Evolutionary conservation across 2,329 filamentous ascomycete species (phyloP).

Genomic region (Anisogramma anomala): DNA sequence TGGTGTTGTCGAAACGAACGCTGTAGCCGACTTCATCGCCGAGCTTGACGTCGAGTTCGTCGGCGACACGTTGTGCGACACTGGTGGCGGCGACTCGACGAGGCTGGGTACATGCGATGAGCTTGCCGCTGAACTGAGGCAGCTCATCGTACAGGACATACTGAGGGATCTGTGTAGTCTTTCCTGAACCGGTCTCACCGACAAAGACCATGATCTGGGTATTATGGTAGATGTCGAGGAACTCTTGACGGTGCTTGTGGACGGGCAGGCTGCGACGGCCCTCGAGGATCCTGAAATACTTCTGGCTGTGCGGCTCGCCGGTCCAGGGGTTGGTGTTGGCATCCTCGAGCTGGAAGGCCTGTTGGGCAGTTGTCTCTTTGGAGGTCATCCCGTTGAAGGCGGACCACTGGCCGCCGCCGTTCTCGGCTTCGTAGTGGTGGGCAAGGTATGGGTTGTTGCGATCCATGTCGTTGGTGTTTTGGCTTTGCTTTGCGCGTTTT

Average conservation of each 20-base stretch:
- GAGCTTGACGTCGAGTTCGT: conserved; percentile 87
- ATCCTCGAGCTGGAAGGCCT: conserved; percentile 67
- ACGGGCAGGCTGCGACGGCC: conserved; percentile 78
- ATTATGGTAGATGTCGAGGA: conserved; percentile 82
- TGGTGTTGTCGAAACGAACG: conserved; percentile 97
- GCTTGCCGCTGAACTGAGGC: conserved; percentile 72
- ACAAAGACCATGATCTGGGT: conserved; percentile 97
- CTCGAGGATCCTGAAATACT: conserved; percentile 85
- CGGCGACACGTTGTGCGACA: conserved; percentile 91
- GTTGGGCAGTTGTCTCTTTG: conserved; percentile 66
- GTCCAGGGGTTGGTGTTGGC: conserved; percentile 79
- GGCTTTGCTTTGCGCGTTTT: conserved; percentile 20
- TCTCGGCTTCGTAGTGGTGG: conserved; percentile 57
- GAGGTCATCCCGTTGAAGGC: conserved; percentile 58
- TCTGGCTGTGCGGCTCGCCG: conserved; percentile 59
- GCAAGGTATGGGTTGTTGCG: conserved; percentile 75
- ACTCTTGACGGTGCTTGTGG: conserved; percentile 87
- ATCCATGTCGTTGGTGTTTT: conserved; percentile 16
- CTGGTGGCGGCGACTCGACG: conserved; percentile 98
- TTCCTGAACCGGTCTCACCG: conserved; percentile 97
- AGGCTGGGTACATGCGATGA: conserved; percentile 94
- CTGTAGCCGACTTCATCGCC: conserved; percentile 97
- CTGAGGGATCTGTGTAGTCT: conserved; percentile 97
- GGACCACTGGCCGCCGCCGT: conserved; percentile 28
- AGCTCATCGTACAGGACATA: conserved; percentile 97